These are phyloP conservation scores for Piedraia hortae DNA, from an alignment of 2,329 filamentous ascomycete species.

Conservation along the genomic window DNA sequence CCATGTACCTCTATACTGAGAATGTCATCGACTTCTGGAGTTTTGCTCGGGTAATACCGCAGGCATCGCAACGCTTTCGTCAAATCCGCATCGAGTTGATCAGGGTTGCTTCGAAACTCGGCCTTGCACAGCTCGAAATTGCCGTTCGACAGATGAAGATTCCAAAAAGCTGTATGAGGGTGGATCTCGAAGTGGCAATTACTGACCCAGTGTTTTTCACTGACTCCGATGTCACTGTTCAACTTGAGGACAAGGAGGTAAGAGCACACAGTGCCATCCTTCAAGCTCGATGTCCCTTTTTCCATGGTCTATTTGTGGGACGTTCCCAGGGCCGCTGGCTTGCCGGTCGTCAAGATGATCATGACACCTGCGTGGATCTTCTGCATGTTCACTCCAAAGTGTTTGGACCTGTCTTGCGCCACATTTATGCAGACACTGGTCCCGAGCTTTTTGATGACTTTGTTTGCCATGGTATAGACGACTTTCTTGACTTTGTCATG, in stretches of 20 bases:
- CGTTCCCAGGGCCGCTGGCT: slow-evolving; percentile 69
- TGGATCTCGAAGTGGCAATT: slow-evolving; percentile 44
- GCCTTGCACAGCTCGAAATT: slow-evolving; percentile 43
- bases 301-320: slow-evolving; percentile 70
- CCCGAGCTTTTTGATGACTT: slow-evolving; percentile 58
- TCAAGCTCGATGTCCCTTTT: slow-evolving; percentile 73
- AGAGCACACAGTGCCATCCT: slow-evolving; percentile 51
- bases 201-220: slow-evolving; percentile 44
- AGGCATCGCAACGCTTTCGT: slow-evolving; percentile 44
- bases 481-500: slow-evolving; percentile 68
- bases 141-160: slow-evolving; percentile 48
- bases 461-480: slow-evolving; percentile 42
- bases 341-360: slow-evolving; percentile 16
- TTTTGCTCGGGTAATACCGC: slow-evolving; percentile 35
- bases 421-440: slow-evolving; percentile 63
- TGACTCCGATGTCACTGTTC: slow-evolving; percentile 51
- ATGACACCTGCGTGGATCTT: slow-evolving; percentile 45
- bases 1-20: slow-evolving; percentile 60
- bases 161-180: slow-evolving; percentile 33
- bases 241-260: slow-evolving; percentile 43
- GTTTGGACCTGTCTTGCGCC: slow-evolving; percentile 52
- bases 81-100: slow-evolving; percentile 67
- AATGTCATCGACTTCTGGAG: slow-evolving; percentile 66
- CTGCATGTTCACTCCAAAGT: slow-evolving; percentile 47
- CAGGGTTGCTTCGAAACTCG: slow-evolving; percentile 46